Evolutionary conservation across 202 grass and related monocot genomes (phyloP), one percentile per base, ranked within the genome.

Genomic region (Panicum virgatum): DNA sequence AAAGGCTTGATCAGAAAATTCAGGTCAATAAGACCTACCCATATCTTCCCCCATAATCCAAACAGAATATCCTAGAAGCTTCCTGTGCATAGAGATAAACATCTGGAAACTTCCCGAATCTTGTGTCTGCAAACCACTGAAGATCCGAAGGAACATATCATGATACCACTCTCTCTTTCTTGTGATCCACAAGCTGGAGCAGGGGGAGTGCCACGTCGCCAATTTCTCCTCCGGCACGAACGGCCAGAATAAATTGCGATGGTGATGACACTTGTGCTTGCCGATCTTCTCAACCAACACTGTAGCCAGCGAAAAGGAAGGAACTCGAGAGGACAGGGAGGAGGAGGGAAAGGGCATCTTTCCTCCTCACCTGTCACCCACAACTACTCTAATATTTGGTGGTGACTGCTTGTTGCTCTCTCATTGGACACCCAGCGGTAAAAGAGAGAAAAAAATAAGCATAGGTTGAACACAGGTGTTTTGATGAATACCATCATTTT

Each of bases 371-470:
- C 63, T 51, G 64, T 32, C 78, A 80, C 23, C 78, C 23, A 44
- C 61, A 62, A 30, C 51, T 75, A 18, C 47, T 80, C 50, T 40
- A 48, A 29, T 47, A 34, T 48, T 56, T 23, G 36, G 65, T 5
- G 56, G 72, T 82, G 54, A 82, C 36, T n/a, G n/a, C n/a, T 54
- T 72, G 79, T 87, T 65, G 73, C 36, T 18, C 64, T 87, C 63
- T 69, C 64, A 82, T 77, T 64, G 73, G 65, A 50, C 44, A 46
- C 6, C 50, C 5, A 26, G 34, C 1, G 1, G 1, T 60, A 68
- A 66, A 38, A 37, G 9, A 57, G 5, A 57, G 26, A 45, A 19
- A 4, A 54, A 36, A 45, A 51, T 34, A 29, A 39, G 6, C 38
- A 48, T 38, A 67, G 5, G 12, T 11, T 68, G 5, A 43, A 20